Evolutionary conservation across 2,329 filamentous ascomycete genomes (phyloP), one percentile per base, ranked within the genome.

Genomic region (Monilinia polystroma): DNA sequence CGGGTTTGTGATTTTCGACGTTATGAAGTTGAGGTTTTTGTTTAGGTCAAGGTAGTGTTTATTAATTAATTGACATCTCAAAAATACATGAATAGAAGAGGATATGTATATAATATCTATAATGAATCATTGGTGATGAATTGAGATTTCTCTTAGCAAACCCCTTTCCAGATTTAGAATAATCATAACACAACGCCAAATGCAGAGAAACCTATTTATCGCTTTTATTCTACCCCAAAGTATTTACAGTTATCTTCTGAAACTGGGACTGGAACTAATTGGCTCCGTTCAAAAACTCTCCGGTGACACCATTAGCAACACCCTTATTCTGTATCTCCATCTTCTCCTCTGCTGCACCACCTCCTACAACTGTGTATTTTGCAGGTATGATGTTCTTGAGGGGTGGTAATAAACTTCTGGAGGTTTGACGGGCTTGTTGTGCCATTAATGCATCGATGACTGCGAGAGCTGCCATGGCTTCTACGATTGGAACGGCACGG

Each of bases 401-500:
- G 4, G 79, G 76, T 8, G 81, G 81, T 59, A 84, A 73, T 55
- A 83, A 73, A 69, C 78, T 80, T 72, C 79, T 77, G 0, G 81
- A 80, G 63, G 80, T 78, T 66, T 83, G 79, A 69, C 85, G 79
- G 5, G 83, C 86, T 77, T 92, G 88, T 82, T 97, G 94, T 58
- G 90, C 89, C 82, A 96, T 83, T 69, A 96, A 81, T 3, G 92
- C 90, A 79, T 98, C 94, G 79, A 96, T 93, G 66, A 97, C 82
- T 4, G 92, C 90, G 68, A 98, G 79, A 1, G 93, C 87, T 2
- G 93, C 90, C 94, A 98, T 98, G 51, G 89, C 87, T 83, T 98
- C 93, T 4, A 95, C 91, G 66, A 95, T 94, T 14, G 91, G 91
- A 32, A 97, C 88, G 4, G 93, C 93, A 41, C 93, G 84, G 32